Evolutionary conservation across 257 asterid genomes (phyloP).

Genomic region (Nicotiana tomentosiformis): DNA sequence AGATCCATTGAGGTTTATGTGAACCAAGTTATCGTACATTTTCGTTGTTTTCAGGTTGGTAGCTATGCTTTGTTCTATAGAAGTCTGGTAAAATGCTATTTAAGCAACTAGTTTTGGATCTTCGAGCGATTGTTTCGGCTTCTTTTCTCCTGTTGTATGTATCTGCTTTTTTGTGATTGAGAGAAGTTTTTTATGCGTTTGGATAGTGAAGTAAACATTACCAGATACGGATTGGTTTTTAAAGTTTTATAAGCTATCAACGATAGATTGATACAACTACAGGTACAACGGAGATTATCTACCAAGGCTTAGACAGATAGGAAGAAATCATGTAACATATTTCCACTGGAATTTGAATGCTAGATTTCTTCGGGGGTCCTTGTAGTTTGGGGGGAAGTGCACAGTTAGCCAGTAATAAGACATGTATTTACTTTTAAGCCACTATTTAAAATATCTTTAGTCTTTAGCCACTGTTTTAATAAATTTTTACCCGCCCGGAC

Average conservation of each 20-base stretch:
- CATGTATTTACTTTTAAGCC: too few relatives aligned
- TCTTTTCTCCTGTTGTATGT: background rate
- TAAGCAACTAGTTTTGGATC: background rate
- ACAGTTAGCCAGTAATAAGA: too few relatives aligned
- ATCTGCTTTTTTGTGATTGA: background rate
- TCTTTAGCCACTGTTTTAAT: too few relatives aligned
- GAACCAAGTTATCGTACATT: background rate
- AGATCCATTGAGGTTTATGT: background rate
- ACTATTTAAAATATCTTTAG: too few relatives aligned
- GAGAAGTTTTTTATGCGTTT: background rate
- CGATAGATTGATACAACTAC: background rate
- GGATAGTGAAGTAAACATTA: background rate
- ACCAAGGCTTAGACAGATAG: too few relatives aligned
- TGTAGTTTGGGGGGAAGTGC: too few relatives aligned
- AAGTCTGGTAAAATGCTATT: background rate
- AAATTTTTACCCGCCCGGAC: too few relatives aligned
- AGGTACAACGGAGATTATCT: background rate
- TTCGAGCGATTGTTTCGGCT: background rate
- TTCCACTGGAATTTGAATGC: too few relatives aligned
- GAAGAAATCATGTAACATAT: too few relatives aligned
- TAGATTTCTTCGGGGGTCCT: too few relatives aligned
- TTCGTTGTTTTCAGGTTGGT: background rate
- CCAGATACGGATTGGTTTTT: too few relatives aligned
- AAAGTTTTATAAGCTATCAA: background rate
- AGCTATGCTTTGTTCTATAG: background rate